Conservation (phyloP, 352 stramenopile genomes). For the Nothophytophthora sp. region DNA sequence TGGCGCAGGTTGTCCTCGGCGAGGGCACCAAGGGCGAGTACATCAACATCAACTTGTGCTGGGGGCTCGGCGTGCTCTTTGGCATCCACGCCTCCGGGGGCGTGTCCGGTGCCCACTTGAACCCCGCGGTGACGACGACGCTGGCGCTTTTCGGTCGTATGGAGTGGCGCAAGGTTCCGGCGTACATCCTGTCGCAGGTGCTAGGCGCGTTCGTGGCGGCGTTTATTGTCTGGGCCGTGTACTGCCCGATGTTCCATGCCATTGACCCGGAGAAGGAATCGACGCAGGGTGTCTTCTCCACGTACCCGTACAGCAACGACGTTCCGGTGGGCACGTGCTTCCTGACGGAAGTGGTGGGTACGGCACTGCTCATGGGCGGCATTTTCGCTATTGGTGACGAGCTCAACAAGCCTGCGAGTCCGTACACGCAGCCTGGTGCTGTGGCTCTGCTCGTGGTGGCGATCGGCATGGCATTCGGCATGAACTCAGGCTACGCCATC, state of each 20-base stretch:
- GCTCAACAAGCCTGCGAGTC: slow-evolving; percentile 50
- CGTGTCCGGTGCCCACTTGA: slow-evolving; percentile 51
- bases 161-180: slow-evolving; percentile 34
- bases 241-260: slow-evolving; percentile 41
- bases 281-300: slow-evolving; percentile 50
- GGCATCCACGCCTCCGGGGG: slow-evolving; percentile 55
- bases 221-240: slow-evolving; percentile 45
- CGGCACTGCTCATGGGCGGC: slow-evolving; percentile 50
- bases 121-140: slow-evolving; percentile 53
- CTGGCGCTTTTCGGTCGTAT: slow-evolving; percentile 47
- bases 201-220: slow-evolving; percentile 41
- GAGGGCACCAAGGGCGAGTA: slow-evolving; percentile 52
- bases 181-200: slow-evolving; percentile 37
- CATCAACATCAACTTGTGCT: slow-evolving; percentile 58
- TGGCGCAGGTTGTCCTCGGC: slow-evolving; percentile 56
- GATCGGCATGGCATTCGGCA: slow-evolving; percentile 69
- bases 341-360: slow-evolving; percentile 59
- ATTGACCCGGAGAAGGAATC: slow-evolving; percentile 38
- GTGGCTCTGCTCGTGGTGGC: slow-evolving; percentile 51
- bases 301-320: slow-evolving; percentile 43
- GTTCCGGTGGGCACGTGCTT: slow-evolving; percentile 53
- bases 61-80: slow-evolving; percentile 58
- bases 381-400: slow-evolving; percentile 58
- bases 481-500: slow-evolving; percentile 72
- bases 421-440: slow-evolving; percentile 37